A percentile compares a stretch with the other conserved stretches of the same genome.
Evolutionary conservation across 805 yeast species (phyloP).

Genomic region (Metschnikowia vanudenii): DNA sequence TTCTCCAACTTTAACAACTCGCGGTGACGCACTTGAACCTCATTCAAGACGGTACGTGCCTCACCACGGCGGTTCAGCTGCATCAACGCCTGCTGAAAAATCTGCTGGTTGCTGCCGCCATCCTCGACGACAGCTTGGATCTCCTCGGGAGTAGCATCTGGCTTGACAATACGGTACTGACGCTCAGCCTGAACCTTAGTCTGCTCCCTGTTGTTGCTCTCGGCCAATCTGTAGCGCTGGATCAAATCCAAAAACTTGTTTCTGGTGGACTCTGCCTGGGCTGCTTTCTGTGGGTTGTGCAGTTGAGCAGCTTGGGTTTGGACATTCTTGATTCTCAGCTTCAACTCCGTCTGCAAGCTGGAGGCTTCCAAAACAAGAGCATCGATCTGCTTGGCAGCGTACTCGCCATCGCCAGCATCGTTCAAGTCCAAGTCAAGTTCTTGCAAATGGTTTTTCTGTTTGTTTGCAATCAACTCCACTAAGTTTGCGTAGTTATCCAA

Average conservation of each 20-base stretch:
- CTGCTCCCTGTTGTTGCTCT: constrained; percentile 80
- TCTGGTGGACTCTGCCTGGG: constrained; percentile 88
- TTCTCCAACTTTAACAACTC: constrained; percentile 93
- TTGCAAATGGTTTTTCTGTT: constrained; percentile 68
- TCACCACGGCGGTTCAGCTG: constrained; percentile 89
- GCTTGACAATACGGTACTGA: constrained; percentile 87
- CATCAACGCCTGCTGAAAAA: constrained; percentile 88
- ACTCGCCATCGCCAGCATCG: constrained; percentile 49
- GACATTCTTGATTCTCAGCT: constrained; percentile 70
- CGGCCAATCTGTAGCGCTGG: constrained; percentile 82
- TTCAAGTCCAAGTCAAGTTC: constrained; percentile 73
- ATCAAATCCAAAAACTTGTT: constrained; percentile 81
- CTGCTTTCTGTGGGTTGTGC: constrained; percentile 72
- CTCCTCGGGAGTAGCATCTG: constrained; percentile 80
- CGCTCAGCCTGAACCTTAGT: constrained; percentile 87
- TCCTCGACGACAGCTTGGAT: constrained; percentile 84
- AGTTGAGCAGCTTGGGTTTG: constrained; percentile 62
- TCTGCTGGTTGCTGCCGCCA: constrained; percentile 75
- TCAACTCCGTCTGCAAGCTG: constrained; percentile 71
- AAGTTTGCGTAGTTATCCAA: constrained; percentile 69
- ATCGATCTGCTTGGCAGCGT: constrained; percentile 74
- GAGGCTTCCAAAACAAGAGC: constrained; percentile 73
- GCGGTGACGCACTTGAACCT: constrained; percentile 93
- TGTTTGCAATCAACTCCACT: constrained; percentile 64
- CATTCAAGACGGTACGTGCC: constrained; percentile 91